Evolutionary conservation across 306 rosid genomes (phyloP).

Genomic region (Cucumis cinereus): DNA sequence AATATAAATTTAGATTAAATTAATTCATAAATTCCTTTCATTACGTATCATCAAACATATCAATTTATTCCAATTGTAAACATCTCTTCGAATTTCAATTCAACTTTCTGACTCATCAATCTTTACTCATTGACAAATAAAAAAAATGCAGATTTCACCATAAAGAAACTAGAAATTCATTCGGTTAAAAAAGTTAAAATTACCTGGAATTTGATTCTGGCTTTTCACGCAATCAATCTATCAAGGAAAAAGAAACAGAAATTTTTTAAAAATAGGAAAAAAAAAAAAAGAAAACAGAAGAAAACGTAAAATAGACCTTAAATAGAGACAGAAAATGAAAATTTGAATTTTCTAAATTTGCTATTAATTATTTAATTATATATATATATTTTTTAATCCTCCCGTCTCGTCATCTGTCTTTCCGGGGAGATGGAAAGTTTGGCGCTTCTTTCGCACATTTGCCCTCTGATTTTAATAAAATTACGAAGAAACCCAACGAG

Average conservation of each 20-base stretch:
- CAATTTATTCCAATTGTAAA: not conserved
- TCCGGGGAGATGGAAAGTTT: not conserved
- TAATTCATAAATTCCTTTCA: too few species aligned
- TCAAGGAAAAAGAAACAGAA: not conserved
- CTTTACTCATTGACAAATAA: not conserved
- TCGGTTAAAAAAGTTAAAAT: not conserved
- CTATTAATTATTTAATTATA: not conserved
- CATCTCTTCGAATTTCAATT: not conserved
- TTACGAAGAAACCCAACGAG: not conserved
- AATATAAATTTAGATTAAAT: too few species aligned
- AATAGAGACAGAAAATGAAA: not conserved
- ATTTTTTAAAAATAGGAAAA: too few species aligned
- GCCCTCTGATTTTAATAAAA: not conserved
- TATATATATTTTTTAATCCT: not conserved
- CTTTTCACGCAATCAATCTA: not conserved
- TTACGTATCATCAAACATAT: too few species aligned
- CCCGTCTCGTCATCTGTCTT: not conserved
- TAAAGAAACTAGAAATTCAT: not conserved
- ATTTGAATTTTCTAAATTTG: not conserved
- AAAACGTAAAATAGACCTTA: not conserved
- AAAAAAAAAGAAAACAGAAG: not conserved
- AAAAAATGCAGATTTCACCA: not conserved
- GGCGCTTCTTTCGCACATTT: constrained; percentile 1
- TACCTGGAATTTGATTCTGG: constrained; percentile 1
- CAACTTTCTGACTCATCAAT: not conserved